Base-by-base conservation (phyloP, 176 grass and related monocot genomes). In the Oryza punctata region DNA sequence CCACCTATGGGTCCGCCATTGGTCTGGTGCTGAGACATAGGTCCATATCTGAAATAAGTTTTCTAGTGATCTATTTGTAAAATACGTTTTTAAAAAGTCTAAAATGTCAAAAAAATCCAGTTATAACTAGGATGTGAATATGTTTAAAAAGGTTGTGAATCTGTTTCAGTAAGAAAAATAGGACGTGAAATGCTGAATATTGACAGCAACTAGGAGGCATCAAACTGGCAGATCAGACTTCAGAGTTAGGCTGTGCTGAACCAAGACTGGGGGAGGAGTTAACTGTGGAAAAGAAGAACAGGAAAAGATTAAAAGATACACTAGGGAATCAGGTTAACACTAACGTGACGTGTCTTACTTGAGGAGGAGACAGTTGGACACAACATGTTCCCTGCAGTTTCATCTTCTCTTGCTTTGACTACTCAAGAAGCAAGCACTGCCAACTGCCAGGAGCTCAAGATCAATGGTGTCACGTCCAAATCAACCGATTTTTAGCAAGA, bases 321-420 rank as follows among this genome's bases (percentile, higher is more conserved):
- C 52, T 69, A 38, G 67, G 19, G 6, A 2, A 47, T 71, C 70
- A 29, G 13, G 24, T 44, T 46, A 49, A 18, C 24, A 49, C 57
- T 26, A 27, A 15, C 40, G 15, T 74, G 45, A 74, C 26, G 25
- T 74, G 24, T 50, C 27, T 73, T 74, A 23, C 23, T 52, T 30
- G 2, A 4, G 27, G 45, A 73, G 6, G 44, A n/a, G 24, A 30
- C 57, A 10, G 57, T n/a, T 61, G n/a, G 21, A 24, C 57, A 61
- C n/a, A 61, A 61, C 71, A 73, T 50, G 44, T 74, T 74, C 71
- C 41, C 77, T 49, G 21, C 78, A 25, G 63, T 16, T 79, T 23
- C 43, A 37, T 14, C 19, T 54, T 52, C 12, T 24, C 44, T 24
- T 18, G 3, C 32, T 52, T 69, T 80, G 19, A 37, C 44, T 69